phyloP scores from a whole-genome alignment of 768 basidiomycete species.

The Amylocystis lapponica region DNA sequence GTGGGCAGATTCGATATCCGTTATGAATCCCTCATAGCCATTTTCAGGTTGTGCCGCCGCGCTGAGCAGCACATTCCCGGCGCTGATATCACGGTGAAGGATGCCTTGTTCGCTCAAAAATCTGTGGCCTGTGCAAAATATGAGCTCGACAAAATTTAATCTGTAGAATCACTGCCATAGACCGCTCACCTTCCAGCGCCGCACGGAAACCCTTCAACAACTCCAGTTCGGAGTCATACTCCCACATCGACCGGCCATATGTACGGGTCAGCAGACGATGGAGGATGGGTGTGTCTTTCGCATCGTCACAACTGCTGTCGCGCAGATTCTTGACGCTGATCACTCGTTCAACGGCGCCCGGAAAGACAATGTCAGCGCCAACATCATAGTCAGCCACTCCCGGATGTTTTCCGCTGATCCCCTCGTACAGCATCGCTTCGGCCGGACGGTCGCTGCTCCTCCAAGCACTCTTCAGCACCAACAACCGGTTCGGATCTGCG shows the following conservation, averaged over 20 bases:
- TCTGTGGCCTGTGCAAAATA: background rate
- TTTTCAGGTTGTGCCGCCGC: background rate
- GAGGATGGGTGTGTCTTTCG: too few relatives aligned
- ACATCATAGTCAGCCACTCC: too few relatives aligned
- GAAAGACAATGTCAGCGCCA: too few relatives aligned
- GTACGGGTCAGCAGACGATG: background rate
- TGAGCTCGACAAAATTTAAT: background rate
- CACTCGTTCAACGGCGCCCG: too few relatives aligned
- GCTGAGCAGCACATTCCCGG: background rate
- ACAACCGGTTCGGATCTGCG: too few relatives aligned
- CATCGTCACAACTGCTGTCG: too few relatives aligned
- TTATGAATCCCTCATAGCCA: background rate
- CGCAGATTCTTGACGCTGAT: too few relatives aligned
- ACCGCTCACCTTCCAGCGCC: background rate
- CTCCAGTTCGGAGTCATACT: background rate
- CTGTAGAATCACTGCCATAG: background rate
- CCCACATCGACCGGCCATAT: background rate
- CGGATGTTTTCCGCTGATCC: too few relatives aligned
- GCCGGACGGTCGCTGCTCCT: too few relatives aligned
- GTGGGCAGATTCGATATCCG: background rate
- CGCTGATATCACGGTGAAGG: background rate
- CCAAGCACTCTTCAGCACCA: too few relatives aligned
- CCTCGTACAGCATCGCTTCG: too few relatives aligned
- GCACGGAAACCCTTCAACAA: background rate
- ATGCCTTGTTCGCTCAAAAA: background rate